Evolutionary conservation across 805 yeast species (phyloP).

Genomic region (Saturnispora sekii): DNA sequence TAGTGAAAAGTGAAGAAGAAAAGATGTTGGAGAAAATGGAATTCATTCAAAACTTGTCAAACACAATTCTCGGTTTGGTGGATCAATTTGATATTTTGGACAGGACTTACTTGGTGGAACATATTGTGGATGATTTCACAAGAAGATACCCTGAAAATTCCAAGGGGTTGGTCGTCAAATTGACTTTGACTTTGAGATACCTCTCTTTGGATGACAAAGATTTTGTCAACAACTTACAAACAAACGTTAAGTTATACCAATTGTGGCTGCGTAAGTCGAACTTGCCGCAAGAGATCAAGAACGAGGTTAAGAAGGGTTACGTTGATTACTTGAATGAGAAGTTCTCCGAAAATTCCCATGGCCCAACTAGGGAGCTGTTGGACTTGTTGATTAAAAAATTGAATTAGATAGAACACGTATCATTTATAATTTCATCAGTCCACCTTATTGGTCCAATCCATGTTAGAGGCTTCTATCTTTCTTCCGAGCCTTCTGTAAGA

Average conservation of each 20-base stretch:
- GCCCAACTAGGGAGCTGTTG: constrained; percentile 17
- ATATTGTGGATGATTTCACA: constrained; percentile 48
- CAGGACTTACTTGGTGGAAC: constrained; percentile 55
- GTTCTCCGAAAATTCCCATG: constrained; percentile 16
- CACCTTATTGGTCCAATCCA: constrained; percentile 17
- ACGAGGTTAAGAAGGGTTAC: constrained; percentile 25
- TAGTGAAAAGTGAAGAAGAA: constrained; percentile 31
- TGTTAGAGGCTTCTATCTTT: constrained; percentile 13
- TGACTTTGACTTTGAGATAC: constrained; percentile 60
- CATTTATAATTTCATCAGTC: constrained; percentile 12
- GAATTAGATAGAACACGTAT: neutral
- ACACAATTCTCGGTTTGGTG: constrained; percentile 43
- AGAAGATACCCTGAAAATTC: constrained; percentile 30
- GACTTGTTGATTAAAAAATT: constrained; percentile 20
- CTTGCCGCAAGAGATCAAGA: constrained; percentile 22
- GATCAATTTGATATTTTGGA: constrained; percentile 64
- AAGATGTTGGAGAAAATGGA: constrained; percentile 1
- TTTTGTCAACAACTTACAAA: constrained; percentile 55
- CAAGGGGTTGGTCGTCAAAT: constrained; percentile 38
- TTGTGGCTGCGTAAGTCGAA: constrained; percentile 38
- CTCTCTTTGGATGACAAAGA: constrained; percentile 27
- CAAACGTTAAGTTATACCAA: constrained; percentile 59
- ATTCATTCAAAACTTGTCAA: constrained; percentile 19
- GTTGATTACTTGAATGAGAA: constrained; percentile 25
- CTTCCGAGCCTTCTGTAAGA: constrained; percentile 20